These are phyloP conservation scores for Sporodiniella umbellata DNA, from an alignment of 371 early-diverging fungal genomes.

Conservation along the genomic window DNA sequence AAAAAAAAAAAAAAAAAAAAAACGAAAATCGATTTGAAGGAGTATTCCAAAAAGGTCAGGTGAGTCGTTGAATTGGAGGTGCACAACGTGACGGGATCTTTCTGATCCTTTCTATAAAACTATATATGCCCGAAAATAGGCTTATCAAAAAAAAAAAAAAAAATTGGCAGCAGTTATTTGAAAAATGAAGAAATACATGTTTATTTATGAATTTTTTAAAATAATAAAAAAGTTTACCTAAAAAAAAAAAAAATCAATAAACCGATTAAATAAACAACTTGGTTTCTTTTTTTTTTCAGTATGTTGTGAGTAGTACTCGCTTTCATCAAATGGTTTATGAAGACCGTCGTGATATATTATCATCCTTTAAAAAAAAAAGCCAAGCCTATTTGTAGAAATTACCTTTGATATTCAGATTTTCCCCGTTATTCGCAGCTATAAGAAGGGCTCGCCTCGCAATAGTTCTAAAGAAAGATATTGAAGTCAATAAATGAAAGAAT, in stretches of 20 bases:
- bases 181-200: too few relatives aligned
- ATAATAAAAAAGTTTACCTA: background rate
- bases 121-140: too few relatives aligned
- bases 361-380: constrained; percentile 21
- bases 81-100: too few relatives aligned
- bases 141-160: too few relatives aligned
- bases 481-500: too few relatives aligned
- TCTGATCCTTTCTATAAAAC: too few relatives aligned
- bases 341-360: constrained; percentile 51
- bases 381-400: background rate
- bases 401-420: background rate
- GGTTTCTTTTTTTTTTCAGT: constrained; percentile 36
- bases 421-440: too few relatives aligned
- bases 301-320: constrained; percentile 29
- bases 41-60: constrained; percentile 18
- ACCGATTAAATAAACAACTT: background rate
- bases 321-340: constrained; percentile 42
- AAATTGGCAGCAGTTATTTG: too few relatives aligned
- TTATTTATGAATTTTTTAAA: constrained; percentile 6
- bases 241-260: background rate
- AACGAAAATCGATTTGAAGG: constrained; percentile 14
- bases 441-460: too few relatives aligned
- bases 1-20: constrained; percentile 4
- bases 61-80: too few relatives aligned
- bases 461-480: background rate